These are phyloP conservation scores for Aspergillus latus DNA, from an alignment of 2,329 filamentous ascomycete genomes.

Conservation along the genomic window DNA sequence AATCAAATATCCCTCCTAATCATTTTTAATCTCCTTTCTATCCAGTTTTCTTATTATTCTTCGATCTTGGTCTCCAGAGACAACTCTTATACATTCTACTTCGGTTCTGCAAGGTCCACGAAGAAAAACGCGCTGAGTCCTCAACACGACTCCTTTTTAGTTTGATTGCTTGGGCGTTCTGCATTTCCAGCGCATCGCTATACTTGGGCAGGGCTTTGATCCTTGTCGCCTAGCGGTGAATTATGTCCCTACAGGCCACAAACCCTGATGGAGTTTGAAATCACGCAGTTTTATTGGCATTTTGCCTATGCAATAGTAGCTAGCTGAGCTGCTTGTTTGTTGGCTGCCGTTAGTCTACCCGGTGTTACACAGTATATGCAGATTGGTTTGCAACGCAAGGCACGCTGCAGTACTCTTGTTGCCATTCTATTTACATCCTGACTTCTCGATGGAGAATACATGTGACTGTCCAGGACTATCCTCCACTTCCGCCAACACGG, in stretches of 20 bases:
- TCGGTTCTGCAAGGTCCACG: no score
- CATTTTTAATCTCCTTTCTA: no score
- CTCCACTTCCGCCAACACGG: slow-evolving; percentile 9
- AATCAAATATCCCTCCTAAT: background rate
- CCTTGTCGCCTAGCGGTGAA: background rate
- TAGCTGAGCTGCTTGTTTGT: background rate
- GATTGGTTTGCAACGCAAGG: background rate
- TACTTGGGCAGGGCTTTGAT: no score
- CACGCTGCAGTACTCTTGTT: background rate
- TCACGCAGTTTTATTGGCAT: slow-evolving; percentile 6
- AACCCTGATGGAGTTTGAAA: slow-evolving; percentile 15
- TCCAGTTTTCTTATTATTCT: no score
- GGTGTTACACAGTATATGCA: background rate
- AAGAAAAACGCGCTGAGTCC: no score
- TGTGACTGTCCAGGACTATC: background rate
- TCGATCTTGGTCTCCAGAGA: no score
- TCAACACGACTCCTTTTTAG: background rate
- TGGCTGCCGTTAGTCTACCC: background rate
- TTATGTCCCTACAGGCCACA: background rate
- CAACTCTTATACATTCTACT: no score
- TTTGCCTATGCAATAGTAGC: slow-evolving; percentile 5
- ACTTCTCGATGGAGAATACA: slow-evolving; percentile 5
- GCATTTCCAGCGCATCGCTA: background rate
- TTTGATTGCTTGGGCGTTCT: no score
- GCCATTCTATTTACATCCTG: background rate